Conservation (phyloP, 768 basidiomycete species). For the Cystoderma amianthinum region DNA sequence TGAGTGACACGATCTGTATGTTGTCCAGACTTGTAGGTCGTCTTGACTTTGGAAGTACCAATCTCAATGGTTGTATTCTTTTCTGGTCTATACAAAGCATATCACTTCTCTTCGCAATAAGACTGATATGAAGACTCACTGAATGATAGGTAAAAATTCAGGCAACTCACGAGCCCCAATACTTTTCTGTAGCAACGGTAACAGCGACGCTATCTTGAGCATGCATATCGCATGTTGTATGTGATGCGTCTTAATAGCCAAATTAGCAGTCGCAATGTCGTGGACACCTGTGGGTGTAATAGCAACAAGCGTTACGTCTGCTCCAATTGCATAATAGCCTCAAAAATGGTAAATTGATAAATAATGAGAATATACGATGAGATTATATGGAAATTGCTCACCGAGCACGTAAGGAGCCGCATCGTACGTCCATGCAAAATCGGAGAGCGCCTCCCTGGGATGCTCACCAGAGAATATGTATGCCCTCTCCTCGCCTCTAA, state of each 20-base stretch:
- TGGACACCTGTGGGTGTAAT: conserved; percentile 3
- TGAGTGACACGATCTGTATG: conserved; percentile 2
- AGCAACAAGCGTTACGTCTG: conserved; percentile 6
- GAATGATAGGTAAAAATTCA: no score
- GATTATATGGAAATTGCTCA: conserved; percentile 4
- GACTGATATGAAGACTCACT: no score
- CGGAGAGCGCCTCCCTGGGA: conserved; percentile 11
- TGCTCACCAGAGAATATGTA: conserved; percentile 3
- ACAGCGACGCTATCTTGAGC: no score
- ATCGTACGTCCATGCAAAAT: conserved; percentile 15
- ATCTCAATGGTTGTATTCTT: conserved; percentile 11
- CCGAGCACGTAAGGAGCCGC: conserved; percentile 15
- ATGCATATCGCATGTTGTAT: conserved; percentile 8
- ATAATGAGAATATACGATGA: no score
- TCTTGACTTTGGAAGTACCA: conserved; percentile 5
- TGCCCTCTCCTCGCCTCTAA: conserved; percentile 18
- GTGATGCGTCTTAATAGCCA: conserved; percentile 7
- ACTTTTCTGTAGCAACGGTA: no score
- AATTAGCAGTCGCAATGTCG: conserved; percentile 7
- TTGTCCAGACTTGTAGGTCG: conserved; percentile 8
- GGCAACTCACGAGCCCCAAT: no score
- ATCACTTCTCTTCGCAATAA: no score
- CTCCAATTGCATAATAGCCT: conserved; percentile 11
- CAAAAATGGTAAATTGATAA: not conserved
- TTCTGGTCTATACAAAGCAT: no score